Evolutionary conservation across 2,329 filamentous ascomycete genomes (phyloP), one percentile per base, ranked within the genome.

Genomic region (Colletotrichum incanum): DNA sequence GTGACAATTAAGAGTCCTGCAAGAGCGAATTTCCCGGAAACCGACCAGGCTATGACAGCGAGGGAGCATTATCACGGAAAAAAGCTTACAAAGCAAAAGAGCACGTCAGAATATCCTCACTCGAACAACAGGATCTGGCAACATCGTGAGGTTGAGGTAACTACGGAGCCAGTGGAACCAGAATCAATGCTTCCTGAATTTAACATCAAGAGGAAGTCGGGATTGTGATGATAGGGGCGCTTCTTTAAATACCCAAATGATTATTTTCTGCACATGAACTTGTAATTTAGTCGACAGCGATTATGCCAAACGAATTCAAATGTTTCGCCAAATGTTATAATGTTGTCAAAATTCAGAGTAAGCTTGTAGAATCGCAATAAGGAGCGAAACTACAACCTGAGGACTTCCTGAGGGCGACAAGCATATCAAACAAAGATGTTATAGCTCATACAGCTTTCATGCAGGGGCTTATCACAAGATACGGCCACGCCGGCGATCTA

Each of bases 151-250:
- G 65, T 72, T 16, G 70, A 72, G 41, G 26, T 72, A 12, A 72
- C 70, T 20, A 72, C 70, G 47, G 70, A 72, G n/a, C 70, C 70
- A 2, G 70, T 72, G 8, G 70, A 72, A 52, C 70, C 70, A 12
- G 70, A 72, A 26, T 72, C 70, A 0, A 41, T 72, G 52, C 16
- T 72, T 39, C 54, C 50, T 0, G 65, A 65, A 16, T 34, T 54
- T 3, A 70, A 56, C 23, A 59, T 65, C 20, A 72, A 60, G 31
- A 70, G 70, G 34, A 65, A 28, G 34, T 70, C 70, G n/a, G 55
- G 37, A 7, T 47, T 54, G 31, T 68, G 26, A 59, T 52, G 58
- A 63, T 37, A 52, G 23, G 37, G 52, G 20, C 1, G 4, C 49
- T 49, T 14, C 20, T 37, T 37, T 14, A 18, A 52, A 23, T 43